phyloP scores from a whole-genome alignment of 2,329 filamentous ascomycete genomes.

The Chaetomiaceae sp. region DNA sequence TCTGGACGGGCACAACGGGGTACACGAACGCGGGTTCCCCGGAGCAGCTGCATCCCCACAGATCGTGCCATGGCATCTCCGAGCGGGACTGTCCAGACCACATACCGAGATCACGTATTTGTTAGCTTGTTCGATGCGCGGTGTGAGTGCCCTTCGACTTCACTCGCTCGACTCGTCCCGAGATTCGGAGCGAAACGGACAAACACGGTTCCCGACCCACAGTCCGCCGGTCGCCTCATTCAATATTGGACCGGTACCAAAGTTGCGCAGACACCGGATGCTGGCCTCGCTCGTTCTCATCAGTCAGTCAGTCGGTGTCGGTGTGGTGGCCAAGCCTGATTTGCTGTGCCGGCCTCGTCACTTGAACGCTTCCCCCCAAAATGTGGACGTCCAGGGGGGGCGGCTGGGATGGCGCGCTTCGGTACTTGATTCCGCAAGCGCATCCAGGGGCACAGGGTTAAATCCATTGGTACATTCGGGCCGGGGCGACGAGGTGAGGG shows the following conservation, averaged over 20 bases:
- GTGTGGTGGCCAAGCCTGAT: conserved; percentile 7
- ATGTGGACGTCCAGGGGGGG: conserved; percentile 6
- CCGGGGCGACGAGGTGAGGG: conserved; percentile 1
- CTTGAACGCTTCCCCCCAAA: conserved; percentile 9
- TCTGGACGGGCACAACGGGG: too few relatives aligned
- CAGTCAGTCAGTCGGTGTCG: conserved; percentile 15
- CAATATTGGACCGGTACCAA: conserved; percentile 8
- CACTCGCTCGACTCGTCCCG: too few relatives aligned
- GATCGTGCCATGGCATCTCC: conserved; percentile 8
- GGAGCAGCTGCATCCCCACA: conserved; percentile 9
- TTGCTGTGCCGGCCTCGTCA: conserved; percentile 2
- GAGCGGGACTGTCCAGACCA: conserved; percentile 3
- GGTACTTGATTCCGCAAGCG: conserved; percentile 23
- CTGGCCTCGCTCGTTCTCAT: conserved; percentile 5
- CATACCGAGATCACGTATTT: not conserved
- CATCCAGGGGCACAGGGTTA: not conserved
- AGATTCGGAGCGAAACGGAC: not conserved
- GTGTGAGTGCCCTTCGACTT: too few relatives aligned
- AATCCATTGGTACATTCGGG: conserved; percentile 6
- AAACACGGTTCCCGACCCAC: not conserved
- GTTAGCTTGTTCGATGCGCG: too few relatives aligned
- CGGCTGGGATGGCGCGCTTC: conserved; percentile 13
- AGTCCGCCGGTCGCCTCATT: not conserved
- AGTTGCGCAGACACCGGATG: conserved; percentile 1
- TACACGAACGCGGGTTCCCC: too few relatives aligned